These are phyloP conservation scores for Jackrogersella minutella DNA, from an alignment of 495 filamentous ascomycete genomes.

Conservation along the genomic window DNA sequence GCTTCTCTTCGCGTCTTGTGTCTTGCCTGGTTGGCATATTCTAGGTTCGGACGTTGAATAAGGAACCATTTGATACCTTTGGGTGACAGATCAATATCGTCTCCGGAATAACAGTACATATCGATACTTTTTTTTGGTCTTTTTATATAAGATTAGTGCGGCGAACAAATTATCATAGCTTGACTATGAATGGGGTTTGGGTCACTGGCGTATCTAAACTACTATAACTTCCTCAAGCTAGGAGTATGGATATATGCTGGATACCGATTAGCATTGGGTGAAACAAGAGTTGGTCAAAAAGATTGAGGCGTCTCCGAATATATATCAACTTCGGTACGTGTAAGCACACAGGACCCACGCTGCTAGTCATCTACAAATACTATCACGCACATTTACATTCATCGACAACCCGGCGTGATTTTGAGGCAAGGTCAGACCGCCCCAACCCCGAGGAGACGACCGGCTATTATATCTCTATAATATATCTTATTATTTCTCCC, in stretches of 20 bases:
- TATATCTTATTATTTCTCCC: too few species aligned
- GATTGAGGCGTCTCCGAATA: background rate
- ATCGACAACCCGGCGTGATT: too few species aligned
- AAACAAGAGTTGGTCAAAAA: background rate
- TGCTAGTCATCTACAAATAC: too few species aligned
- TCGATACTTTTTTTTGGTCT: background rate
- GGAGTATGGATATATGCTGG: background rate
- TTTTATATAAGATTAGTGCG: background rate
- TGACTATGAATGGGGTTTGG: background rate
- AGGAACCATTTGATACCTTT: background rate
- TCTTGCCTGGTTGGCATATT: conserved; percentile 21
- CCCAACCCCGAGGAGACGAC: too few species aligned
- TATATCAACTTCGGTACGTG: background rate
- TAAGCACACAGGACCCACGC: too few species aligned
- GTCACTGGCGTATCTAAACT: background rate
- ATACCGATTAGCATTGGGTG: background rate
- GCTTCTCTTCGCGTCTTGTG: conserved; percentile 13
- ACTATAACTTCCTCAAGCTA: background rate
- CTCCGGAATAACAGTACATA: conserved; percentile 26
- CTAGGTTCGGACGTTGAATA: conserved; percentile 5
- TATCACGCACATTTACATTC: too few species aligned
- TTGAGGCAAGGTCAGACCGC: too few species aligned
- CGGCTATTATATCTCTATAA: too few species aligned
- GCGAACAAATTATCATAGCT: background rate
- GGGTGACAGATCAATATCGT: conserved; percentile 11